Conservation (phyloP, 2,329 filamentous ascomycete genomes). For the Pleomassaria siparia region DNA sequence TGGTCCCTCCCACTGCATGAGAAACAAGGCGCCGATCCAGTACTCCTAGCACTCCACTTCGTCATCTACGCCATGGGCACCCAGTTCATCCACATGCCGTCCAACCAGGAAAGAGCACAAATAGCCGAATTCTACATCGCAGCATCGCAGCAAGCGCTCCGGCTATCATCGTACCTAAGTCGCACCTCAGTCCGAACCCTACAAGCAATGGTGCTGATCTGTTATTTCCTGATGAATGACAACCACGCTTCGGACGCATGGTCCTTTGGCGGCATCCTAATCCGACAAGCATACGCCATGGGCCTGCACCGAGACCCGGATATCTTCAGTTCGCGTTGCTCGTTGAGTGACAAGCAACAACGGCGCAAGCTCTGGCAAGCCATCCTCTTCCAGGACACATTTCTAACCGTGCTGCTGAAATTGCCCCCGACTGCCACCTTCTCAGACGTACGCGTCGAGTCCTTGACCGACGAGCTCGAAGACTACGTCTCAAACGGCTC, state of each 20-base stretch:
- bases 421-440: constrained; percentile 77
- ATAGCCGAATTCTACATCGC: constrained; percentile 82
- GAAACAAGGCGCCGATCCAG: constrained; percentile 64
- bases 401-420: constrained; percentile 75
- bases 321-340: constrained; percentile 66
- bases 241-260: constrained; percentile 82
- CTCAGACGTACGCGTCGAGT: constrained; percentile 76
- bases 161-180: constrained; percentile 76
- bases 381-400: constrained; percentile 78
- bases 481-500: constrained; percentile 66
- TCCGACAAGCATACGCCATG: constrained; percentile 80
- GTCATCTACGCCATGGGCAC: constrained; percentile 77
- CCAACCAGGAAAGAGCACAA: constrained; percentile 66
- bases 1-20: constrained; percentile 64
- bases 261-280: constrained; percentile 76
- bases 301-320: constrained; percentile 78
- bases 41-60: constrained; percentile 72
- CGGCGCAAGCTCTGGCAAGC: constrained; percentile 81
- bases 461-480: constrained; percentile 67
- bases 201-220: constrained; percentile 79
- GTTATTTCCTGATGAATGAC: constrained; percentile 83
- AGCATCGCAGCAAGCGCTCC: constrained; percentile 74
- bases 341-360: constrained; percentile 73
- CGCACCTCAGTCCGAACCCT: constrained; percentile 71
- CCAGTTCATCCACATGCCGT: constrained; percentile 67